phyloP scores from a whole-genome alignment of 352 stramenopile species.

The Blastocystis sp. region DNA sequence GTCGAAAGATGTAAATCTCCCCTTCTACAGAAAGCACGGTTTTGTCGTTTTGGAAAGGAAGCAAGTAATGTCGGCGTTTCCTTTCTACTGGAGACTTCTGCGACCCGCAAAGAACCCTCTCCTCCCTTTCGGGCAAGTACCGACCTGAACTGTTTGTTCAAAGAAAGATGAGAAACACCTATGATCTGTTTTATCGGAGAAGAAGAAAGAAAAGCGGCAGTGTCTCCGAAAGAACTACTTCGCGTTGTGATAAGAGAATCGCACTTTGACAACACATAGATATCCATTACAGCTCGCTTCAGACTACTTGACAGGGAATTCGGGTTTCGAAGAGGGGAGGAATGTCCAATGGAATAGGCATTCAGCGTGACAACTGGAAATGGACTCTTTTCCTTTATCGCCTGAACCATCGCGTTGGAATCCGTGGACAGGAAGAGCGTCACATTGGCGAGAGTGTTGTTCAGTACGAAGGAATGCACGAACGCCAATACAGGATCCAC shows the following conservation, averaged over 20 bases:
- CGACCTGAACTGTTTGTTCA: too few species aligned
- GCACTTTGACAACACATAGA: conserved; percentile 6
- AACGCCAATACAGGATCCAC: background rate
- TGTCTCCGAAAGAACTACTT: background rate
- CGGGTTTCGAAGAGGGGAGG: background rate
- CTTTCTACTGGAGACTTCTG: background rate
- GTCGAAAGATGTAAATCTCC: conserved; percentile 13
- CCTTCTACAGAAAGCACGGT: conserved; percentile 12
- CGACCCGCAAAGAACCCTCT: background rate
- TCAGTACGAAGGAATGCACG: background rate
- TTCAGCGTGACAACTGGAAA: background rate
- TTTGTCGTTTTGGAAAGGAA: background rate
- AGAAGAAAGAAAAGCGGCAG: background rate
- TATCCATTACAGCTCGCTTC: conserved; percentile 4
- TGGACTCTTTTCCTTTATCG: background rate
- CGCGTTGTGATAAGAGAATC: background rate
- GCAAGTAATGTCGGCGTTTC: background rate
- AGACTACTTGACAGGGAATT: background rate
- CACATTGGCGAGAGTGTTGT: background rate
- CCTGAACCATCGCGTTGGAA: background rate
- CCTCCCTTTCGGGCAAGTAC: background rate
- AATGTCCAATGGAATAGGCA: background rate
- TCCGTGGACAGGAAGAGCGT: conserved; percentile 36
- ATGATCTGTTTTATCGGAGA: too few species aligned
- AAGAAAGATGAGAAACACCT: too few species aligned